Base-by-base conservation (phyloP, 306 rosid species). In the Begonia fuchsioides region DNA sequence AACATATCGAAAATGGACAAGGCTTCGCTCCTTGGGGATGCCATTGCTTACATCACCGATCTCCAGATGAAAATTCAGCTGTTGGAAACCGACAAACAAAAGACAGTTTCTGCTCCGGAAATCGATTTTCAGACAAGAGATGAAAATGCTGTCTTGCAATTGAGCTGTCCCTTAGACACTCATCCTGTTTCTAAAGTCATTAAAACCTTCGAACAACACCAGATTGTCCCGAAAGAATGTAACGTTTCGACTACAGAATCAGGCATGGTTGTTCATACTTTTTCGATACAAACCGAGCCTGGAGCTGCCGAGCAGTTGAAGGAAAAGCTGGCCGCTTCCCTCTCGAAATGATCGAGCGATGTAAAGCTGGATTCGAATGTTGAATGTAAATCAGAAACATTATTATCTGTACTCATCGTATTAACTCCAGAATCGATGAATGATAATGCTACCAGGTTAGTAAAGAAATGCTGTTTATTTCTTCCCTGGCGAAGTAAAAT, bases 1-100 rank as follows among this genome's bases (percentile, higher is more conserved):
- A 86, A 86, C 53, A 86, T 86, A 68, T 86, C 95, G 11, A 86
- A 86, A 65, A 86, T 86, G 95, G 95, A 86, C 76, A 86, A 86
- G 71, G 96, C 96, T 12, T 86, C 96, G 57, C 73, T 86, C 2
- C 96, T 86, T 17, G 96, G 96, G 5, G 93, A 86, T 52, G 93
- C 96, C 56, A 86, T 86, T 46, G 63, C 93, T 9, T 76, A 76
- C 39, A 86, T 86, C 60, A 86, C 87, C 0, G 93, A 86, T 74
- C 93, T 86, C 18, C 96, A 86, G 65, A 73, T 57, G 68, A 86
- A 79, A 78, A 68, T 86, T 60, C 74, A 72, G 77, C 76, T 82
- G 19, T 51, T 86, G 76, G 96, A 86, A 63, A 52, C 86, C 8
- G 70, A 61, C 19, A 67, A 69, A 32, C 73, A 71, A 12, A 71